phyloP scores from a whole-genome alignment of 441 rosid species.

The Sinapis alba region DNA sequence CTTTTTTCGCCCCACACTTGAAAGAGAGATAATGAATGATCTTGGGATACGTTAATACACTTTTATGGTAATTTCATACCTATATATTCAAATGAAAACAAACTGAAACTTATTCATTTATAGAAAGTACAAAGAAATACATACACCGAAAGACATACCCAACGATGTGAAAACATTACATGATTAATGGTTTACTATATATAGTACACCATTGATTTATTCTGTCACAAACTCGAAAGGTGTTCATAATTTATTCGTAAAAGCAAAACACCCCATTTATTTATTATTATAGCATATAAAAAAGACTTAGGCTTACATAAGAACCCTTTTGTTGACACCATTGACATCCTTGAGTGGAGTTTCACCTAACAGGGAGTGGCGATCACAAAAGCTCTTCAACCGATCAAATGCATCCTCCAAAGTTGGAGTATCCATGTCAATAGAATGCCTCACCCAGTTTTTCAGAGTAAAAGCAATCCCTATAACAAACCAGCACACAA shows the following conservation, averaged over 20 bases:
- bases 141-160: background rate
- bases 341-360: background rate
- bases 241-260: conserved; percentile 8
- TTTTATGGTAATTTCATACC: background rate
- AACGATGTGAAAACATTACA: conserved; percentile 12
- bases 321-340: conserved; percentile 14
- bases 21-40: background rate
- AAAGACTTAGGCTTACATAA: background rate
- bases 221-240: background rate
- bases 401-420: conserved; percentile 34
- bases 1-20: background rate
- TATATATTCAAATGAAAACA: too few relatives aligned
- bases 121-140: background rate
- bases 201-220: background rate
- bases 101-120: background rate
- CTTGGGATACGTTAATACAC: background rate
- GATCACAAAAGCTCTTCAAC: conserved; percentile 27
- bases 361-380: background rate
- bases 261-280: background rate
- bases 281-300: background rate
- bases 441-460: conserved; percentile 36
- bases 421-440: conserved; percentile 18
- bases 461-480: conserved; percentile 32
- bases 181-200: background rate
- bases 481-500: background rate